These are phyloP conservation scores for Chrysoporthe austroafricana DNA, from an alignment of 2,329 filamentous ascomycete species.

Conservation along the genomic window DNA sequence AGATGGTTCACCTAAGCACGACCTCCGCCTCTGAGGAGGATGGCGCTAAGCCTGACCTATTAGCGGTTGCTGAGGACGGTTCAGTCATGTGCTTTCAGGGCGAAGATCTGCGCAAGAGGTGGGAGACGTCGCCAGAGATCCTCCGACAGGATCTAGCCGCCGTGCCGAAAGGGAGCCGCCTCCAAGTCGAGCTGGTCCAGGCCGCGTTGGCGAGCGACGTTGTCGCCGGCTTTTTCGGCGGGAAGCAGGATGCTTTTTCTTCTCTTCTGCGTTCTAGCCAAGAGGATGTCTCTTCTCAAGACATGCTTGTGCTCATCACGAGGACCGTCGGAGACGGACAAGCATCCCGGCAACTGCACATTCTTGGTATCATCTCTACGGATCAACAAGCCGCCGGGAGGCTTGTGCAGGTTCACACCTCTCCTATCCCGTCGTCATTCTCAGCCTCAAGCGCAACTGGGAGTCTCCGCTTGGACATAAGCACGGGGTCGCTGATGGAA, in stretches of 20 bases:
- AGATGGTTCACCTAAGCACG: conserved; percentile 50
- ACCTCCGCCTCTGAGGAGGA: conserved; percentile 35
- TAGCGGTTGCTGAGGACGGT: conserved; percentile 64
- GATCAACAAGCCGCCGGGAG: conserved; percentile 17
- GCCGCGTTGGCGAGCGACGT: conserved; percentile 52
- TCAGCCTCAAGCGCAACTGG: conserved; percentile 15
- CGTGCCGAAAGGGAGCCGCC: conserved; percentile 34
- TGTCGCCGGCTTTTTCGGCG: conserved; percentile 58
- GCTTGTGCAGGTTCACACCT: conserved; percentile 38
- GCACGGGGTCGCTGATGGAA: conserved; percentile 66
- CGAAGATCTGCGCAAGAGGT: conserved; percentile 54
- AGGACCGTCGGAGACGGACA: conserved; percentile 38
- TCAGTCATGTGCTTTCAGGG: conserved; percentile 64
- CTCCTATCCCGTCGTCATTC: conserved; percentile 36
- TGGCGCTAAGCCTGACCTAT: conserved; percentile 45
- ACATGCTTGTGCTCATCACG: conserved; percentile 59
- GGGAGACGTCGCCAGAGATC: conserved; percentile 49
- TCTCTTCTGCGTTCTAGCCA: conserved; percentile 54
- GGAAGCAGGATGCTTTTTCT: conserved; percentile 55
- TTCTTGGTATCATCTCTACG: conserved; percentile 35
- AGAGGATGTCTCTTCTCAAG: conserved; percentile 49
- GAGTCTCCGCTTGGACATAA: conserved; percentile 61
- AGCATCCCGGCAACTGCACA: conserved; percentile 38
- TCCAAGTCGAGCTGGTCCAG: conserved; percentile 55
- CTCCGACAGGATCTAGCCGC: conserved; percentile 46